Base-by-base conservation (phyloP, 1,284 basidiomycete species). In the Tilletia caries region DNA sequence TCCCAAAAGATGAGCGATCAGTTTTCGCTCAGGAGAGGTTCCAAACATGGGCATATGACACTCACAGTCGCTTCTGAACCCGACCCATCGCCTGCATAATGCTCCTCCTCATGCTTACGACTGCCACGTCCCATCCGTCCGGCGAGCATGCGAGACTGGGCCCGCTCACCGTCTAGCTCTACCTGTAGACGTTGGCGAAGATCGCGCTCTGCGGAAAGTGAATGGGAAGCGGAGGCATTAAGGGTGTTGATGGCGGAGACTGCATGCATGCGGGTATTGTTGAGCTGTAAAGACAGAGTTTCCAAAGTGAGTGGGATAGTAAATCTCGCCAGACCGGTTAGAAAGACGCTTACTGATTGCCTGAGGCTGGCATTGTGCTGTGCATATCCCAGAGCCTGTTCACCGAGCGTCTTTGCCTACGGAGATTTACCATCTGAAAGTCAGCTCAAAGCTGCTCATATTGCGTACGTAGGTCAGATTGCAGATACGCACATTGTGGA, bases 111-210 rank as follows among this genome's bases (percentile, higher is more conserved):
- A 13, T 43, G 20, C 41, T 43, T 46, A 37, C 34, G 41, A 25
- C 3, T 44, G 12, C 78, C 77, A 5, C 77, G 75, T 43, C 71
- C 75, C 33, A 81, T 70, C 67, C 79, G 68, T 13, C 73, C 74
- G 54, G 79, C 76, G 58, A 82, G 79, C 78, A 79, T 82, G 64
- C 75, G 73, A 54, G 79, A 79, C 65, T 81, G 79, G 0, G 76
- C 73, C 62, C 78, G 77, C 70, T 75, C 77, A 12, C 79, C 80
- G 4, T 76, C 74, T n/a, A 82, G 66, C 67, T 82, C 80, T 52
- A 78, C 80, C 34, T 81, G 79, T 25, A 80, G 73, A 15, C 79
- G 76, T 37, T 75, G 76, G 25, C 75, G 73, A 33, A 76, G 66
- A n/a, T 68, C 70, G 65, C 73, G 75, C 67, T 80, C 76, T 1